Percentiles rank a stretch among this genome's conserved stretches.
Evolutionary conservation across 257 asterid genomes (phyloP).

Genomic region (Rauvolfia tetraphylla): DNA sequence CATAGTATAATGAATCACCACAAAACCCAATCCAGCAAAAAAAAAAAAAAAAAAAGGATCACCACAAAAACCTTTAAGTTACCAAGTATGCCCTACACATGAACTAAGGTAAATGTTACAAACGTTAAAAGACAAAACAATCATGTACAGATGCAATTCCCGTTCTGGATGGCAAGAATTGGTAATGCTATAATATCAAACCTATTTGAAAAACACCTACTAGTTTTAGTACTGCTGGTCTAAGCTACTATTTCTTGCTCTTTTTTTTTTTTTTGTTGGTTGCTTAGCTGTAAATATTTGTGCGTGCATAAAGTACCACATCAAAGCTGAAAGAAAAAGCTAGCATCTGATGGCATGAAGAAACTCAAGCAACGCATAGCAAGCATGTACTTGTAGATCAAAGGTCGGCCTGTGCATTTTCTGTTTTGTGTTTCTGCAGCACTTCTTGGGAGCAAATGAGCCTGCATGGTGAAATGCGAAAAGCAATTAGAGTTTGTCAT

Average conservation of each 20-base stretch:
- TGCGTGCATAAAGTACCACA: background rate
- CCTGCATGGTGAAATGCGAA: conserved; percentile 18
- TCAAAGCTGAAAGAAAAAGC: background rate
- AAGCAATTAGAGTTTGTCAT: background rate
- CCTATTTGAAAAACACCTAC: background rate
- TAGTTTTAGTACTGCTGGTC: background rate
- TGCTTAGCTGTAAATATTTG: background rate
- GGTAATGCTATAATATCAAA: background rate
- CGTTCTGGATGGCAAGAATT: background rate
- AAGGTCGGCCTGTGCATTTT: conserved; percentile 36
- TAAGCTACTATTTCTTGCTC: background rate
- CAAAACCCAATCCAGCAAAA: no score
- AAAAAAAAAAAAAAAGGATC: no score
- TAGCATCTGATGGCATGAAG: background rate
- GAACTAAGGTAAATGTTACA: background rate
- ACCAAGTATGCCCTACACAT: background rate
- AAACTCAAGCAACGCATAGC: background rate
- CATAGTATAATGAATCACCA: no score
- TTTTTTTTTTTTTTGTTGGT: background rate
- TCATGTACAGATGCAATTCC: background rate
- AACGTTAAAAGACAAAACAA: background rate
- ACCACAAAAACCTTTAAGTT: no score
- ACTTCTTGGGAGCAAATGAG: conserved; percentile 60
- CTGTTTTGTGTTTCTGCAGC: conserved; percentile 60
- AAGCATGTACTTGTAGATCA: conserved; percentile 3